phyloP scores from a whole-genome alignment of 208 protist genomes.

The Trypanosoma mega region DNA sequence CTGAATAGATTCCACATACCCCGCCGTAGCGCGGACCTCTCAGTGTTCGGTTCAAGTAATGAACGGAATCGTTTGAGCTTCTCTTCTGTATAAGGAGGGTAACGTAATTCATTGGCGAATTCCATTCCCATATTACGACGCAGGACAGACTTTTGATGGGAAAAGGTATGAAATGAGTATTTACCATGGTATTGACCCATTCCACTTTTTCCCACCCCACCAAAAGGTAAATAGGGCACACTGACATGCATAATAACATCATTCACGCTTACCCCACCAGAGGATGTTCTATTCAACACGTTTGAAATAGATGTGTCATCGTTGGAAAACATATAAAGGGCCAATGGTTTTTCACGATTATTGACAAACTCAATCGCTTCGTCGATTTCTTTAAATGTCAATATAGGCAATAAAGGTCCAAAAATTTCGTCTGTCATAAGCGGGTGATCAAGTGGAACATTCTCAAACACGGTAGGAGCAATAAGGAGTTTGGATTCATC shows the following conservation, averaged over 20 bases:
- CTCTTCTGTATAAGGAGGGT: slow-evolving; percentile 28
- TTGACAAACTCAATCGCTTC: slow-evolving; percentile 69
- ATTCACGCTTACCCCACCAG: slow-evolving; percentile 69
- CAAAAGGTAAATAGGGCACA: slow-evolving; percentile 78
- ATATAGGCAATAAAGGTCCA: slow-evolving; percentile 89
- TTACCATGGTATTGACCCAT: slow-evolving; percentile 89
- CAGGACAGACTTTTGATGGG: slow-evolving; percentile 43
- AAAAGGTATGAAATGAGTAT: slow-evolving; percentile 68
- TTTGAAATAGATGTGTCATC: slow-evolving; percentile 29
- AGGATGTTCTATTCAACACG: slow-evolving; percentile 39
- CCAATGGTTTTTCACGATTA: slow-evolving; percentile 68
- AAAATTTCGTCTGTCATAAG: slow-evolving; percentile 93
- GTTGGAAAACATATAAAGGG: slow-evolving; percentile 89
- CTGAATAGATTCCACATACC: neutral
- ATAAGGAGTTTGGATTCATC: slow-evolving; percentile 60
- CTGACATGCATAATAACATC: slow-evolving; percentile 57
- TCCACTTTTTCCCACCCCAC: slow-evolving; percentile 87
- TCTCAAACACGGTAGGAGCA: slow-evolving; percentile 80
- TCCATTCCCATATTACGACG: slow-evolving; percentile 22
- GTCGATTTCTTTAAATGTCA: slow-evolving; percentile 43
- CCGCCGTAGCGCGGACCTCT: slow-evolving; percentile 4
- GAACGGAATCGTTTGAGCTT: slow-evolving; percentile 11
- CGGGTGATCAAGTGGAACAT: slow-evolving; percentile 32
- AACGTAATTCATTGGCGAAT: slow-evolving; percentile 22
- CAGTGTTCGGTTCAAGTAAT: slow-evolving; percentile 10